Percentiles rank a stretch among this genome's conserved stretches.
Evolutionary conservation across 306 rosid species (phyloP).

Genomic region (Citrullus mucosospermus): DNA sequence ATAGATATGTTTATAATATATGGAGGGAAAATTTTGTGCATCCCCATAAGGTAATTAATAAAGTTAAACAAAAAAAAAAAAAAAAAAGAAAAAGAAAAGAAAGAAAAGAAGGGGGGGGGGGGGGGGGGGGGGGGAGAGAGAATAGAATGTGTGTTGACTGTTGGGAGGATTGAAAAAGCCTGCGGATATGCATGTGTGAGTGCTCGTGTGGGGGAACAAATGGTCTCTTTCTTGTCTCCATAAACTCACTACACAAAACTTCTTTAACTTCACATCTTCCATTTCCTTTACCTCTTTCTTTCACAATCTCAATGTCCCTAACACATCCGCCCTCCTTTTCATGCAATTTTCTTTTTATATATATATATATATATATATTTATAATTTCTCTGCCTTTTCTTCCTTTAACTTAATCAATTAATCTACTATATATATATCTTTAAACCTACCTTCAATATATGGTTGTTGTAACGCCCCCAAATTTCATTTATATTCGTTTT

Average conservation of each 20-base stretch:
- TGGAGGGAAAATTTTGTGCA: neutral
- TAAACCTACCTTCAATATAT: no score
- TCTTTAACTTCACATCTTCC: no score
- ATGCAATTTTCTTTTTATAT: neutral
- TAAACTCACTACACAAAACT: no score
- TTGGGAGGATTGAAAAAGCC: neutral
- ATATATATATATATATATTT: no score
- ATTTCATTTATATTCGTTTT: no score
- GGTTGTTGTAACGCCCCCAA: no score
- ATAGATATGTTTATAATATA: no score
- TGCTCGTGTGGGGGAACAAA: neutral
- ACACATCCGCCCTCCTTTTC: neutral
- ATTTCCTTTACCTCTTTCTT: no score
- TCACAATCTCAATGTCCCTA: no score
- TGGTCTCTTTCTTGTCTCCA: neutral
- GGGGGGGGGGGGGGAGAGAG: neutral
- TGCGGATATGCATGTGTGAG: neutral
- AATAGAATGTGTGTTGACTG: neutral
- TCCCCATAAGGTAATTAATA: neutral
- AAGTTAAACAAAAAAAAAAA: neutral
- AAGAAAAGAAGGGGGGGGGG: no score
- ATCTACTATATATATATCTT: neutral
- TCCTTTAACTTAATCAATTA: no score
- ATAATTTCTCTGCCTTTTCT: neutral
- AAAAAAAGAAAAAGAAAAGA: no score